Evolutionary conservation across 768 basidiomycete species (phyloP).

Genomic region (Suillus clintonianus): DNA sequence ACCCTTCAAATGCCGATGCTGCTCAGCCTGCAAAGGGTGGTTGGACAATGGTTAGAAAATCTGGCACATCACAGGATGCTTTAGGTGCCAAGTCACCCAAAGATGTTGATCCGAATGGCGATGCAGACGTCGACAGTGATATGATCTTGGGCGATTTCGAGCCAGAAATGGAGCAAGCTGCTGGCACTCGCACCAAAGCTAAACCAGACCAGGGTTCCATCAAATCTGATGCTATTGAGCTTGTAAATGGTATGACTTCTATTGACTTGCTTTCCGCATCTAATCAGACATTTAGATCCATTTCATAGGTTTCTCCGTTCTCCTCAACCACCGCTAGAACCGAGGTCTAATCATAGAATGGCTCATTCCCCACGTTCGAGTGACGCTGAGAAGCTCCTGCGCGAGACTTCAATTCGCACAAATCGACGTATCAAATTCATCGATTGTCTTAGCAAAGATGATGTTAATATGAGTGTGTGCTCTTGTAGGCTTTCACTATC

Average conservation of each 20-base stretch:
- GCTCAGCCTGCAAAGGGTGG: constrained; percentile 51
- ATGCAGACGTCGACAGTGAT: constrained; percentile 73
- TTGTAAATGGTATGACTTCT: constrained; percentile 65
- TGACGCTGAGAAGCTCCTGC: constrained; percentile 59
- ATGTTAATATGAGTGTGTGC: constrained; percentile 62
- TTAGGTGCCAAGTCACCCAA: constrained; percentile 24
- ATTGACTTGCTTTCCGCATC: constrained; percentile 21
- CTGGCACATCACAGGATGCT: constrained; percentile 29
- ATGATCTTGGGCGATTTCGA: constrained; percentile 81
- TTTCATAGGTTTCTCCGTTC: constrained; percentile 53
- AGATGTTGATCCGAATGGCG: constrained; percentile 34
- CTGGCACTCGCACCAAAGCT: constrained; percentile 36
- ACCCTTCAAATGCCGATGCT: constrained; percentile 57
- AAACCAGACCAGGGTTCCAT: constrained; percentile 52
- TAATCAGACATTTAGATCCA: constrained; percentile 52
- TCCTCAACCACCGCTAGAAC: constrained; percentile 17
- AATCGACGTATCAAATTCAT: constrained; percentile 82
- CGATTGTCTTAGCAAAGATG: constrained; percentile 72
- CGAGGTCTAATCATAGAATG: constrained; percentile 10
- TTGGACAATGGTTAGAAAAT: constrained; percentile 75
- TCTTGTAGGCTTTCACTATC: constrained; percentile 9
- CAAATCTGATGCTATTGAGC: constrained; percentile 68
- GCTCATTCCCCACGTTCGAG: constrained; percentile 19
- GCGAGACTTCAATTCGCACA: constrained; percentile 76
- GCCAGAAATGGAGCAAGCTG: constrained; percentile 43